Evolutionary conservation across 345 rosid species (phyloP).

Genomic region (Rhizophora mangle): DNA sequence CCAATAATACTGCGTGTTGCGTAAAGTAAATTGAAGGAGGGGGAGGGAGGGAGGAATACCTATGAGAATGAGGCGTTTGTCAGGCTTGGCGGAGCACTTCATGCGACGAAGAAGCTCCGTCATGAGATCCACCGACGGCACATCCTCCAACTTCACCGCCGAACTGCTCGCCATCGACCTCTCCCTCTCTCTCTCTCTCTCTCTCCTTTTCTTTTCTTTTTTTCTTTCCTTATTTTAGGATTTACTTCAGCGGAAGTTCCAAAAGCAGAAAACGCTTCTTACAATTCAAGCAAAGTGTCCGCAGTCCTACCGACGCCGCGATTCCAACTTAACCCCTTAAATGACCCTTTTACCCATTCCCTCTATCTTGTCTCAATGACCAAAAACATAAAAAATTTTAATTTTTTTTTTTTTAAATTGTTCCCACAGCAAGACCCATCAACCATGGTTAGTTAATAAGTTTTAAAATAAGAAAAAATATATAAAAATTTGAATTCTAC

Average conservation of each 20-base stretch:
- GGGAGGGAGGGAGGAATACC: conserved; percentile 36
- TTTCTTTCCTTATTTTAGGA: neutral
- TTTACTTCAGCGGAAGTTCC: conserved; percentile 18
- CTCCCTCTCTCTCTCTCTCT: neutral
- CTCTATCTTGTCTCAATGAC: no score
- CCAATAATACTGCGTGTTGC: neutral
- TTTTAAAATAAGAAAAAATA: neutral
- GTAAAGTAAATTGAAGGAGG: neutral
- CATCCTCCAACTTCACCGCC: conserved; percentile 65
- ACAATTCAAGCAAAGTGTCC: conserved; percentile 7
- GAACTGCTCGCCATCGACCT: conserved; percentile 45
- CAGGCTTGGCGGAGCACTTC: conserved; percentile 84
- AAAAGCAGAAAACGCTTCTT: conserved; percentile 24
- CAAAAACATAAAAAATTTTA: no score
- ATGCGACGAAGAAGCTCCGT: conserved; percentile 91
- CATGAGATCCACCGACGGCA: conserved; percentile 75
- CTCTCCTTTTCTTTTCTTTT: neutral
- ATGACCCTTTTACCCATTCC: no score
- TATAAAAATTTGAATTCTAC: neutral
- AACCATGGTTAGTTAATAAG: neutral
- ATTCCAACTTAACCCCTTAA: no score
- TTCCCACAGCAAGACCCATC: no score
- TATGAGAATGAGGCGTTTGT: conserved; percentile 87
- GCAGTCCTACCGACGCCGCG: no score
- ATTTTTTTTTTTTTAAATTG: no score